Percentiles rank a stretch among this genome's conserved stretches.
Evolutionary conservation across 78 protist species (phyloP).

Genomic region (Planoprotostelium fungivorum): DNA sequence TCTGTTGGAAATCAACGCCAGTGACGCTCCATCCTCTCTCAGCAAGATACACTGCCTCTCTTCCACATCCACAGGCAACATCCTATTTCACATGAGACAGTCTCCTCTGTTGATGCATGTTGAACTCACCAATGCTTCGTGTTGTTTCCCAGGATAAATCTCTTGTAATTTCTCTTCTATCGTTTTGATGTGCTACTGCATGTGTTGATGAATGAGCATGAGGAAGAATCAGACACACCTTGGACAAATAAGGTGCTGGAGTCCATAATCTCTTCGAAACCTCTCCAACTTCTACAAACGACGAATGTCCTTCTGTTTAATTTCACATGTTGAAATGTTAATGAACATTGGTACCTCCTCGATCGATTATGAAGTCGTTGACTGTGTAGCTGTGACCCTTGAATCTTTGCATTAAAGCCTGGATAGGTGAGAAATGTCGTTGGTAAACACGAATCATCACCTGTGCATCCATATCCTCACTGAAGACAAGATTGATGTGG

Average conservation of each 20-base stretch:
- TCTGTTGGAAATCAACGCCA: background rate
- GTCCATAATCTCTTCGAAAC: background rate
- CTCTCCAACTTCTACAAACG: background rate
- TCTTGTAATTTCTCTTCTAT: background rate
- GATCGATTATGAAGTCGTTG: background rate
- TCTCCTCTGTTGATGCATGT: too few relatives aligned
- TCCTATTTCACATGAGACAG: background rate
- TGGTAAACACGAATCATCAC: background rate
- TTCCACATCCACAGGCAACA: background rate
- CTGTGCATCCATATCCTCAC: background rate
- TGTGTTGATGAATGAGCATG: background rate
- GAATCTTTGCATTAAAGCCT: background rate
- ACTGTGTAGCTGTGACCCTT: background rate
- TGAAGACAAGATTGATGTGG: background rate
- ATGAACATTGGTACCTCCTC: background rate
- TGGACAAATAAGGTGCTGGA: background rate
- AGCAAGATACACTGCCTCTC: background rate
- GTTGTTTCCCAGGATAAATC: background rate
- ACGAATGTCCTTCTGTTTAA: background rate
- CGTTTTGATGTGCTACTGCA: background rate
- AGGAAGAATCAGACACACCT: background rate
- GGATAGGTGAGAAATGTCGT: background rate
- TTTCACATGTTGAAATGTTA: background rate
- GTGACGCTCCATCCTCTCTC: background rate
- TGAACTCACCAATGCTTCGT: background rate